Evolutionary conservation across 495 filamentous ascomycete genomes (phyloP).

Genomic region (Bacidia rubella): DNA sequence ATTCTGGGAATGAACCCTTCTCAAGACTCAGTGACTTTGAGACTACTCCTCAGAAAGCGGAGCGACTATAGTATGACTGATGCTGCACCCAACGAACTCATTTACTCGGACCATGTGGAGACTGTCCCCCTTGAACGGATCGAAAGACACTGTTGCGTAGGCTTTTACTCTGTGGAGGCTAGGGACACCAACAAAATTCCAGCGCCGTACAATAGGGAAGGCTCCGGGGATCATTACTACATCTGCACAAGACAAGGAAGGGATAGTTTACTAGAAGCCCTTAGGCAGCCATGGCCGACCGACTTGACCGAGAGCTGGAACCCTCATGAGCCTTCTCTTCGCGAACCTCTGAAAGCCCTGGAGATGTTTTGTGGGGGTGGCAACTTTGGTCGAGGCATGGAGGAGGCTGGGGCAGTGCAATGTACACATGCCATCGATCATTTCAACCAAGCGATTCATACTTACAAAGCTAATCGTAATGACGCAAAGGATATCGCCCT

Average conservation of each 20-base stretch:
- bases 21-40: slow-evolving; percentile 13
- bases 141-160: slow-evolving; percentile 41
- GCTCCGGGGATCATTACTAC: slow-evolving; percentile 50
- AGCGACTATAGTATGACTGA: slow-evolving; percentile 25
- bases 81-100: slow-evolving; percentile 49
- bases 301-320: slow-evolving; percentile 45
- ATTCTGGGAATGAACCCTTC: slow-evolving; percentile 32
- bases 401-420: slow-evolving; percentile 52
- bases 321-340: slow-evolving; percentile 13
- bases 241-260: slow-evolving; percentile 25
- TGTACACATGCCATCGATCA: slow-evolving; percentile 55
- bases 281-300: slow-evolving; percentile 14
- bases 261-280: slow-evolving; percentile 15
- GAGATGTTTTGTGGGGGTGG: slow-evolving; percentile 65
- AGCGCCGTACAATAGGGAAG: slow-evolving; percentile 47
- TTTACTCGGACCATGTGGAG: slow-evolving; percentile 38
- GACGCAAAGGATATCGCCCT: slow-evolving; percentile 26
- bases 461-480: slow-evolving; percentile 48
- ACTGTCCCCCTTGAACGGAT: slow-evolving; percentile 29
- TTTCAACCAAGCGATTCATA: slow-evolving; percentile 46
- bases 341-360: slow-evolving; percentile 36
- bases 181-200: slow-evolving; percentile 31
- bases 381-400: slow-evolving; percentile 58
- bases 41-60: slow-evolving; percentile 33
- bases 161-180: slow-evolving; percentile 33